Conservation (phyloP, 805 yeast genomes). For the Priceomyces castillae region DNA sequence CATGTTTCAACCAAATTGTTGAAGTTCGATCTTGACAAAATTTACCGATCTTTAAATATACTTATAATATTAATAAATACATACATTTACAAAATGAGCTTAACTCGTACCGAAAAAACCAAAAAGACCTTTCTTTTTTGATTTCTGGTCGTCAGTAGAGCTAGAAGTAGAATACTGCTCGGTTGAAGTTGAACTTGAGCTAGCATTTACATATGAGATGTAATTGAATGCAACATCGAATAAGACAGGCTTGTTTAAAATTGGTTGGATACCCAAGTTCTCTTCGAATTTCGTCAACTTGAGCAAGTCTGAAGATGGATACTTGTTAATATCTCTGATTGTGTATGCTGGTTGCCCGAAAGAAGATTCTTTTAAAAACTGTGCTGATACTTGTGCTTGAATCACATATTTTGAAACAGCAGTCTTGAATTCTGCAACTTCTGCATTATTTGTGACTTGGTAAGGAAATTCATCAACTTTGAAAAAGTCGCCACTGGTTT, state of each 20-base stretch:
- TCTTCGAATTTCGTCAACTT: constrained; percentile 22
- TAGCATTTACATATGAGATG: constrained; percentile 47
- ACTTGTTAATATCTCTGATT: constrained; percentile 44
- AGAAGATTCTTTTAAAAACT: constrained; percentile 33
- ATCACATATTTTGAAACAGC: constrained; percentile 15
- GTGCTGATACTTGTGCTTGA: constrained; percentile 46
- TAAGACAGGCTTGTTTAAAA: constrained; percentile 81
- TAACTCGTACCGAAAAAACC: constrained; percentile 62
- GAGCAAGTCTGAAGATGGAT: constrained; percentile 27
- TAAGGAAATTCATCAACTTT: constrained; percentile 42
- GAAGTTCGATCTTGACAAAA: neutral
- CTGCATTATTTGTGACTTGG: constrained; percentile 36
- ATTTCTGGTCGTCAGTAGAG: constrained; percentile 24
- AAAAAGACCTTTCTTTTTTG: constrained; percentile 62
- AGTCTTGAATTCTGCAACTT: constrained; percentile 22
- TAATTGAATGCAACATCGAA: constrained; percentile 90
- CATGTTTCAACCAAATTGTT: no score
- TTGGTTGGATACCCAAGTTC: constrained; percentile 46
- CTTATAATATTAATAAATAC: neutral
- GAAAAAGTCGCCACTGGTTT: constrained; percentile 16
- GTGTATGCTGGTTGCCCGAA: constrained; percentile 20
- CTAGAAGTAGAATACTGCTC: constrained; percentile 9
- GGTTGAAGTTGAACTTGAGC: constrained; percentile 9
- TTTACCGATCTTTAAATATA: neutral
- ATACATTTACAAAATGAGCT: neutral